Conservation (phyloP, 2,329 filamentous ascomycete genomes). For the Calonectria honghensis region DNA sequence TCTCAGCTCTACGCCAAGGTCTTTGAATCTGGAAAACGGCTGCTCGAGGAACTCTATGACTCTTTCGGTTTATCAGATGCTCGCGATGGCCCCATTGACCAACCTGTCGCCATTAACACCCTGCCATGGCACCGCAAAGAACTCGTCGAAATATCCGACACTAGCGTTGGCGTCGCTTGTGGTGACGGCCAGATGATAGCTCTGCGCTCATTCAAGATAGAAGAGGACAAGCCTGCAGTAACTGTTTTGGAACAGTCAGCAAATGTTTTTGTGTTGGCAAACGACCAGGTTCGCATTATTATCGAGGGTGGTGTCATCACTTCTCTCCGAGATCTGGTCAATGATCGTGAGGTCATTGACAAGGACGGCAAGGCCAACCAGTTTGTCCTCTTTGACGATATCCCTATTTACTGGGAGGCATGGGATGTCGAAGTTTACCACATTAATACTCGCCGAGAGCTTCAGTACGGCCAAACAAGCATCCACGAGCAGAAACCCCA, state of each 20-base stretch:
- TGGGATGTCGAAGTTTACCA: slow-evolving; percentile 99
- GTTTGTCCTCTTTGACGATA: slow-evolving; percentile 96
- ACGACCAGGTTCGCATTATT: slow-evolving; percentile 83
- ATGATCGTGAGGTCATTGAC: slow-evolving; percentile 85
- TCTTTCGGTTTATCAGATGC: slow-evolving; percentile 77
- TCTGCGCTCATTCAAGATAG: slow-evolving; percentile 70
- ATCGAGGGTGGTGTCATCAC: slow-evolving; percentile 86
- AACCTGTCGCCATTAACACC: slow-evolving; percentile 85
- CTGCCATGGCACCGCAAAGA: slow-evolving; percentile 89
- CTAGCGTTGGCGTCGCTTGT: slow-evolving; percentile 72
- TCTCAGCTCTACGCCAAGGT: slow-evolving; percentile 85
- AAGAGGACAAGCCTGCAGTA: slow-evolving; percentile 68
- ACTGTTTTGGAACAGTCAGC: slow-evolving; percentile 70
- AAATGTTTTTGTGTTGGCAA: slow-evolving; percentile 86
- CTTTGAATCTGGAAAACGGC: slow-evolving; percentile 83
- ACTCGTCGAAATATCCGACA: slow-evolving; percentile 78
- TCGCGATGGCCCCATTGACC: slow-evolving; percentile 62
- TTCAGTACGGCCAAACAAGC: slow-evolving; percentile 80
- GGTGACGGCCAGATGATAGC: slow-evolving; percentile 73
- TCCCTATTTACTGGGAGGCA: slow-evolving; percentile 97
- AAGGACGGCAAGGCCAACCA: slow-evolving; percentile 88
- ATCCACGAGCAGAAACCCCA: slow-evolving; percentile 84
- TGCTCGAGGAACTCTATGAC: slow-evolving; percentile 81
- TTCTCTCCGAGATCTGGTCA: slow-evolving; percentile 85
- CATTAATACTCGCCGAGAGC: slow-evolving; percentile 87